Evolutionary conservation across 169 alveolate genomes (phyloP), one percentile per base, ranked within the genome.

Genomic region (Eimeria brunetti): DNA sequence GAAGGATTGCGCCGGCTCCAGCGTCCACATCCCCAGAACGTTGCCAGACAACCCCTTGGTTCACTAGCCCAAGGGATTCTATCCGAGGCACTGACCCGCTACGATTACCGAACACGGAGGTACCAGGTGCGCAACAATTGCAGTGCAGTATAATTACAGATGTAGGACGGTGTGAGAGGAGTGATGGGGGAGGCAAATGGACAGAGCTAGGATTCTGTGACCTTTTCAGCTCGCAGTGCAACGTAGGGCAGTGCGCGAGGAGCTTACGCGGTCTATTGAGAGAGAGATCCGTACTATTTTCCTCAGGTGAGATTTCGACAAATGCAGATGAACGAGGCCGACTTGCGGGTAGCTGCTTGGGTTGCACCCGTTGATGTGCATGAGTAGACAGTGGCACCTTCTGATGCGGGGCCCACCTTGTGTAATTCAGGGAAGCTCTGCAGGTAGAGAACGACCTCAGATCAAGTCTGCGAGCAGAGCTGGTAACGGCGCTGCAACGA

Each of bases 41-140:
- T 36, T 20, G 46, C 64, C 33, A 38, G 64, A n/a, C 60, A 86
- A 16, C 27, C 92, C 5, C 62, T 62, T 44, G 92, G 83, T 49
- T 41, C 81, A 24, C 14, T 62, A 33, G 81, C 60, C 58, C 81
- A 62, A 62, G 20, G 41, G 36, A 24, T 86, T 62, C 64, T 86
- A 1, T 58, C 83, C 58, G 51, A 86, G n/a, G 92, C 92, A 56
- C 64, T 86, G 49, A 49, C 81, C 81, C 41, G 36, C 2, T 86
- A 86, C 83, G 92, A 86, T 51, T 62, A 58, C 78, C 92, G 36
- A 36, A 86, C 92, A 44, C 92, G 92, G 92, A 69, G 67, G 80
- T 86, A 62, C 33, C 92, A 86, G 92, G 92, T 86, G 60, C 9
- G 92, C 51, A 30, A 27, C 38, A 41, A 20, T 38, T 18, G 30